phyloP scores from a whole-genome alignment of 352 stramenopile species.

The Phytophthora pistaciae region DNA sequence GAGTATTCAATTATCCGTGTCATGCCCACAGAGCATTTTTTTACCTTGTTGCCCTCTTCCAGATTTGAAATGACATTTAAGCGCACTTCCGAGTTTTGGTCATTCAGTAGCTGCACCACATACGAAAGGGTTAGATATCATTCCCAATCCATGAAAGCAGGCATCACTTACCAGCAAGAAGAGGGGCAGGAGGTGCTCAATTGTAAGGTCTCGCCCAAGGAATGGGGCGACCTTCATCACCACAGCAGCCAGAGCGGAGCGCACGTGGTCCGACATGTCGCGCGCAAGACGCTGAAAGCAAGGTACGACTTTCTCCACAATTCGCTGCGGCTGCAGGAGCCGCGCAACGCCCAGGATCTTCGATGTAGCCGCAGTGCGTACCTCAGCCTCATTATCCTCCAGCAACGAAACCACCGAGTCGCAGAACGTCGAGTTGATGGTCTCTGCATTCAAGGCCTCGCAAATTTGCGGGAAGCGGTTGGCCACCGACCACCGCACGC shows the following conservation, averaged over 20 bases:
- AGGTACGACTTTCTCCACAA: conserved; percentile 80
- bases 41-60: conserved; percentile 94
- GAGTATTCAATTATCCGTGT: not conserved
- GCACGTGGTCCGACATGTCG: conserved; percentile 97
- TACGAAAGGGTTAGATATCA: conserved; percentile 5
- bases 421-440: conserved; percentile 76
- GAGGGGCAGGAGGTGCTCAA: conserved; percentile 95
- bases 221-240: conserved; percentile 96
- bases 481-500: conserved; percentile 98
- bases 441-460: conserved; percentile 82
- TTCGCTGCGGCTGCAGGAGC: conserved; percentile 69
- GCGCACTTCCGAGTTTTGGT: conserved; percentile 97
- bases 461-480: conserved; percentile 97
- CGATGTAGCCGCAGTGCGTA: conserved; percentile 95
- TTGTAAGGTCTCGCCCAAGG: conserved; percentile 93
- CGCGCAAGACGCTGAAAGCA: conserved; percentile 95
- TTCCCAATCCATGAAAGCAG: not conserved
- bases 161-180: conserved; percentile 86
- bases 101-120: conserved; percentile 90
- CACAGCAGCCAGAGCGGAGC: conserved; percentile 94
- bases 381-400: conserved; percentile 97
- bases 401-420: conserved; percentile 95
- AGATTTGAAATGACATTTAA: conserved; percentile 99
- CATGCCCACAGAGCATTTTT: conserved; percentile 8
- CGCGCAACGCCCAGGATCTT: conserved; percentile 78